Conservation (phyloP, 768 basidiomycete genomes). For the Tylopilus sp. region DNA sequence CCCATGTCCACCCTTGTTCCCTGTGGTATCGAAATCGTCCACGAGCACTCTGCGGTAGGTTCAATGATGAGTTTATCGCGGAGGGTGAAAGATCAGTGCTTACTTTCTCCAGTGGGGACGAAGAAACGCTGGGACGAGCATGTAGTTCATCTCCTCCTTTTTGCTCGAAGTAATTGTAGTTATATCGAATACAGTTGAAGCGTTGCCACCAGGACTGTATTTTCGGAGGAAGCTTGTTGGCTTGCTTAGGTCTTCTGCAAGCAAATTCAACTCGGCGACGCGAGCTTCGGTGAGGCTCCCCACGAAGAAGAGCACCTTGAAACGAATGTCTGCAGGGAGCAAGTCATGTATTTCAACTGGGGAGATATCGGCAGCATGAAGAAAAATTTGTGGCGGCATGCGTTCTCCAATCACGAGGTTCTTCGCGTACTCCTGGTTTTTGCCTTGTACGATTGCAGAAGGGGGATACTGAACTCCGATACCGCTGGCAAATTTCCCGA, state of each 20-base stretch:
- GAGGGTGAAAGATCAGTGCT: slow-evolving; percentile 11
- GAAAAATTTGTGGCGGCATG: not conserved
- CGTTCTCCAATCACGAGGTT: not conserved
- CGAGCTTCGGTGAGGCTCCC: not conserved
- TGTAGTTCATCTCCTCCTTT: not conserved
- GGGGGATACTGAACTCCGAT: not conserved
- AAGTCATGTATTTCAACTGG: not conserved
- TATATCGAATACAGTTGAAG: not conserved
- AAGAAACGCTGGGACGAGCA: slow-evolving; percentile 16
- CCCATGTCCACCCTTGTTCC: slow-evolving; percentile 30
- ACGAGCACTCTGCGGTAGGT: slow-evolving; percentile 28
- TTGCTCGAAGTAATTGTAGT: not conserved
- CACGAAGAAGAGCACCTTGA: not conserved
- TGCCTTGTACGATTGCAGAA: not conserved
- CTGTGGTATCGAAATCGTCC: slow-evolving; percentile 27
- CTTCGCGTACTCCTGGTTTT: not conserved
- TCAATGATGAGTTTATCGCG: not conserved
- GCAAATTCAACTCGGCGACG: not conserved
- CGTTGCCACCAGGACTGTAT: not conserved
- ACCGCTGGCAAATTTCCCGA: not conserved
- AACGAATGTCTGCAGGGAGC: not conserved
- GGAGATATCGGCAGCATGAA: not conserved
- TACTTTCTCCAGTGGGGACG: slow-evolving; percentile 43
- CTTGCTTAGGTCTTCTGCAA: not conserved
- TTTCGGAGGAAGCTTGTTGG: not conserved